phyloP scores from a whole-genome alignment of 2,329 filamentous ascomycete species.

The Exophiala xenobiotica region DNA sequence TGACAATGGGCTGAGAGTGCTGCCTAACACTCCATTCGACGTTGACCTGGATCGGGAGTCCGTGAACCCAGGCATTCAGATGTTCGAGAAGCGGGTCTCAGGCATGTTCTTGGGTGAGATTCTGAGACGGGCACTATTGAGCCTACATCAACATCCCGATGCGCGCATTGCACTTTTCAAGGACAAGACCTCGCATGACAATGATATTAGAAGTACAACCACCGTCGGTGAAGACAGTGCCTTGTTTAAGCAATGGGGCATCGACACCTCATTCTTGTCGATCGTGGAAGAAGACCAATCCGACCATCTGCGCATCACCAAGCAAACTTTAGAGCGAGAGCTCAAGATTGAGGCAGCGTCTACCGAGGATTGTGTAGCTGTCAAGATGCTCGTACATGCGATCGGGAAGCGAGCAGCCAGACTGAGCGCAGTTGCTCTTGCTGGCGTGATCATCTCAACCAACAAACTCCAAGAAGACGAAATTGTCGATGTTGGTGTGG shows the following conservation, averaged over 20 bases:
- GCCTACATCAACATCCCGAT: constrained; percentile 63
- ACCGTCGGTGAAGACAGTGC: constrained; percentile 63
- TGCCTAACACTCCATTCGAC: constrained; percentile 85
- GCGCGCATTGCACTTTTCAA: constrained; percentile 69
- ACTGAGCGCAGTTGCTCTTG: constrained; percentile 83
- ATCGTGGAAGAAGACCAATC: constrained; percentile 79
- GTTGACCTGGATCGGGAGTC: constrained; percentile 72
- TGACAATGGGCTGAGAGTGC: constrained; percentile 84
- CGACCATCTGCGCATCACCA: constrained; percentile 67
- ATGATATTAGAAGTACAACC: constrained; percentile 68
- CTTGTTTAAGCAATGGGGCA: constrained; percentile 78
- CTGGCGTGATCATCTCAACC: constrained; percentile 77
- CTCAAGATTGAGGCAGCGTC: constrained; percentile 75
- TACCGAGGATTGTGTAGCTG: constrained; percentile 80
- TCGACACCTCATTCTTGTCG: constrained; percentile 88
- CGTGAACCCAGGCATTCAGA: constrained; percentile 90
- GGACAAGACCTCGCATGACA: constrained; percentile 69
- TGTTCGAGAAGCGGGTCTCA: constrained; percentile 98
- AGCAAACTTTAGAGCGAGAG: constrained; percentile 73
- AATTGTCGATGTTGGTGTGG: constrained; percentile 86
- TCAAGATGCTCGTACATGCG: constrained; percentile 78
- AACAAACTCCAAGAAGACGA: constrained; percentile 68
- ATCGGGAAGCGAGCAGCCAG: constrained; percentile 86
- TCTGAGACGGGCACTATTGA: constrained; percentile 71
- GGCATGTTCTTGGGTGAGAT: constrained; percentile 99